Evolutionary conservation across 805 yeast species (phyloP), one percentile per base, ranked within the genome.

Genomic region (Starmerella khaoyaiensis): DNA sequence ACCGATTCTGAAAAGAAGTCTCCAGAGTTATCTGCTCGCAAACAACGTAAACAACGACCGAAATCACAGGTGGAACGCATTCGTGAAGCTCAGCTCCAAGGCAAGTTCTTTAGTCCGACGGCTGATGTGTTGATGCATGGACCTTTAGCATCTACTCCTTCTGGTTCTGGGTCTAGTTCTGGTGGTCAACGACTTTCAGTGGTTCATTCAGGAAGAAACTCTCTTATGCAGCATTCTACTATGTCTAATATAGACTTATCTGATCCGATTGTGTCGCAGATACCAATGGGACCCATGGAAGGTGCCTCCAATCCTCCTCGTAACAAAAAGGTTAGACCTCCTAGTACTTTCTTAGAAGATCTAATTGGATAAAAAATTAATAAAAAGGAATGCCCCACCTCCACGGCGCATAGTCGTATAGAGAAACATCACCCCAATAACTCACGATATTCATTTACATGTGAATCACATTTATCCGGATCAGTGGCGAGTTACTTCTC

Each of bases 31-130:
- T 38, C 33, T 28, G 43, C 43, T 14, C 36, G 36, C 23, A 33
- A 23, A 34, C 26, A 8, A 21, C 4, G 5, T 5, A 10, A 4
- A 8, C 14, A n/a, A 22, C 38, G 37, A 19, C 33, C 41, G 5
- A 30, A 26, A 32, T 30, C 46, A 17, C 43, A 28, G 37, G 46
- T 32, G 21, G 48, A 42, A 17, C 39, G 42, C 18, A 22, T 35
- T 28, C 38, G 36, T 21, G 46, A 40, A 20, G 46, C 46, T 7
- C 46, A 39, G 34, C 30, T 27, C 23, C 36, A 33, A 24, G 44
- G 41, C 29, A 41, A 39, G 69, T 81, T 77, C 56, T 71, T 79
- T 36, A 79, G 90, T 3, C 93, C 93, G 23, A 81, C 93, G 1
- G 76, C 75, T 14, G 83, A 79, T 50, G 77, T 76, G 14, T 69